phyloP scores from a whole-genome alignment of 805 yeast species.

The Barnettozyma pratensis region DNA sequence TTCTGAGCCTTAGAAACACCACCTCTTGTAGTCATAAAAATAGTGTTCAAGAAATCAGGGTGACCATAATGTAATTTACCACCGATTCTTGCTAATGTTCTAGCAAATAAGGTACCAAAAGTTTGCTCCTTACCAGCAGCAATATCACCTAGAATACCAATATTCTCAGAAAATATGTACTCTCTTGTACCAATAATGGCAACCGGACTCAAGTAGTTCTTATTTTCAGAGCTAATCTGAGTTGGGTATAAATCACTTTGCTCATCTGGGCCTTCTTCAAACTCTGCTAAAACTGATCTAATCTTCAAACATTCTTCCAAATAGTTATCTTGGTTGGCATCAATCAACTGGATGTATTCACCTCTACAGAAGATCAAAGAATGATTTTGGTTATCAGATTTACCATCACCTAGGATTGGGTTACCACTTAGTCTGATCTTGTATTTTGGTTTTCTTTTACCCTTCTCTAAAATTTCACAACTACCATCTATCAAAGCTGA shows the following conservation, averaged over 20 bases:
- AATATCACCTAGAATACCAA: conserved; percentile 78
- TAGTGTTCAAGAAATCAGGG: conserved; percentile 72
- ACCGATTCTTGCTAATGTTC: conserved; percentile 77
- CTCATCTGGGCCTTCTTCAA: conserved; percentile 46
- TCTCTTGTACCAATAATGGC: conserved; percentile 84
- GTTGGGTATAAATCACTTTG: conserved; percentile 39
- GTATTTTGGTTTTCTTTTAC: conserved; percentile 56
- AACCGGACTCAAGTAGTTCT: conserved; percentile 41
- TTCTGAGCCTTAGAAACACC: conserved; percentile 84
- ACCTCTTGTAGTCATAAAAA: conserved; percentile 80
- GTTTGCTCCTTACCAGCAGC: conserved; percentile 90
- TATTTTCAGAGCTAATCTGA: conserved; percentile 27
- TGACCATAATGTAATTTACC: conserved; percentile 85
- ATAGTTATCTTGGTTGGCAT: conserved; percentile 82
- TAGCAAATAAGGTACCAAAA: conserved; percentile 77
- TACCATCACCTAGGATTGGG: conserved; percentile 83
- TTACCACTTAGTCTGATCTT: conserved; percentile 67
- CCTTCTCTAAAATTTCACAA: conserved; percentile 54
- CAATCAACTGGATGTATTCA: conserved; percentile 74
- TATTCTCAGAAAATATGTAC: conserved; percentile 76
- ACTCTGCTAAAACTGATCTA: conserved; percentile 68
- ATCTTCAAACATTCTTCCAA: conserved; percentile 76
- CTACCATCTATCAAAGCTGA: conserved; percentile 70
- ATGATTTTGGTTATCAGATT: conserved; percentile 79
- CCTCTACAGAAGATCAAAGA: conserved; percentile 73